Conservation (phyloP, 495 filamentous ascomycete genomes). For the Apodospora peruviana region DNA sequence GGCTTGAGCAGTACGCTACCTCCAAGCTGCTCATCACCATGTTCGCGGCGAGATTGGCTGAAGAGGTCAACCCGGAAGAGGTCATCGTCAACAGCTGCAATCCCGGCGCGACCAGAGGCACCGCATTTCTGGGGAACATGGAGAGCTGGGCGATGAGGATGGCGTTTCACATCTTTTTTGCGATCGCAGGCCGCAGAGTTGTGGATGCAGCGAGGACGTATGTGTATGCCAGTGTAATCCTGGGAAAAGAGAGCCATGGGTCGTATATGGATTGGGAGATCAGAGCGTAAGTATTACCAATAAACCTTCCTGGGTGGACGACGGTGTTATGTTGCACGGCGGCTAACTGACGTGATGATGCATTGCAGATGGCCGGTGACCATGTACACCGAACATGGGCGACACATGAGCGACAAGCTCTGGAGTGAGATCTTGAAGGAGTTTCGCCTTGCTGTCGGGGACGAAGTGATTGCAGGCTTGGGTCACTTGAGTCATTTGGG, state of each 20-base stretch:
- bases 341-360: too few species aligned
- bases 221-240: background rate
- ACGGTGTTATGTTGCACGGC: too few species aligned
- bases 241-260: background rate
- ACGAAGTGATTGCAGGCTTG: too few species aligned
- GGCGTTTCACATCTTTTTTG: background rate
- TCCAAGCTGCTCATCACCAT: constrained; percentile 37
- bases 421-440: too few species aligned
- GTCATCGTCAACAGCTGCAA: constrained; percentile 36
- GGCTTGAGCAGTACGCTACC: constrained; percentile 15
- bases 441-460: too few species aligned
- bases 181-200: background rate
- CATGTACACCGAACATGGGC: too few species aligned
- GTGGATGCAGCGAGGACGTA: background rate
- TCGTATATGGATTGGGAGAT: background rate
- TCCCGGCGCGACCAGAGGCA: constrained; percentile 21
- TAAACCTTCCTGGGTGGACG: too few species aligned
- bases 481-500: too few species aligned
- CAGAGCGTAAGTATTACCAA: background rate
- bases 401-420: too few species aligned
- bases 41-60: constrained; percentile 22
- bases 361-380: too few species aligned
- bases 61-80: constrained; percentile 27
- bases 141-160: background rate
- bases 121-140: constrained; percentile 1